Percentiles rank a stretch among this genome's conserved stretches.
These are phyloP conservation scores for Amylocarpus encephaloides DNA, from an alignment of 2,329 filamentous ascomycete genomes.

Conservation along the genomic window DNA sequence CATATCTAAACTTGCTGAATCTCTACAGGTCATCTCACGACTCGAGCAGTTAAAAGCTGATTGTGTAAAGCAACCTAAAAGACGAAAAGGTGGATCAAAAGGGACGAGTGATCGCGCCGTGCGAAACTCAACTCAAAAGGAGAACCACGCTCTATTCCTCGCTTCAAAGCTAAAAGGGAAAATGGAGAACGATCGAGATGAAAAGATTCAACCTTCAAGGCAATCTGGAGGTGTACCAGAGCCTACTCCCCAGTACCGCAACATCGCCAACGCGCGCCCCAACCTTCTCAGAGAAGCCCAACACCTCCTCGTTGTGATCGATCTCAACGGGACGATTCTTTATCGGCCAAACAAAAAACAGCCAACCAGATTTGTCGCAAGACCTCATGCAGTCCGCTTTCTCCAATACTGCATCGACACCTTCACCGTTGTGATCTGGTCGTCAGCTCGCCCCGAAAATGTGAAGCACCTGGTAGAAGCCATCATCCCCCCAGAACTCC, in stretches of 20 bases:
- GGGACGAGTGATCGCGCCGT: neutral
- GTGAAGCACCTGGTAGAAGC: constrained; percentile 60
- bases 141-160: neutral
- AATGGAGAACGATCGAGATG: neutral
- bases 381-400: constrained; percentile 64
- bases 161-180: neutral
- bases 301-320: constrained; percentile 74
- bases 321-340: constrained; percentile 89
- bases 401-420: constrained; percentile 66
- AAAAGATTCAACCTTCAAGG: constrained; percentile 18
- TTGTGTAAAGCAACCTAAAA: neutral
- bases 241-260: constrained; percentile 56
- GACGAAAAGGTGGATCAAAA: neutral
- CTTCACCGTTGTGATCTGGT: constrained; percentile 85
- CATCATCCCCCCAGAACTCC: constrained; percentile 53
- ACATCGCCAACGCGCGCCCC: constrained; percentile 42
- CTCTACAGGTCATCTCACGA: neutral
- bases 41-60: neutral
- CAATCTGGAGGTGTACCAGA: constrained; percentile 43
- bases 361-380: constrained; percentile 51
- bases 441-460: constrained; percentile 70
- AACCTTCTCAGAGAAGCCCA: constrained; percentile 41
- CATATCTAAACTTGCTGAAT: neutral
- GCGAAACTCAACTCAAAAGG: neutral
- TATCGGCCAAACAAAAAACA: constrained; percentile 52